Base-by-base conservation (phyloP, 139 green algal species). In the Prasinococcaceae sp. region DNA sequence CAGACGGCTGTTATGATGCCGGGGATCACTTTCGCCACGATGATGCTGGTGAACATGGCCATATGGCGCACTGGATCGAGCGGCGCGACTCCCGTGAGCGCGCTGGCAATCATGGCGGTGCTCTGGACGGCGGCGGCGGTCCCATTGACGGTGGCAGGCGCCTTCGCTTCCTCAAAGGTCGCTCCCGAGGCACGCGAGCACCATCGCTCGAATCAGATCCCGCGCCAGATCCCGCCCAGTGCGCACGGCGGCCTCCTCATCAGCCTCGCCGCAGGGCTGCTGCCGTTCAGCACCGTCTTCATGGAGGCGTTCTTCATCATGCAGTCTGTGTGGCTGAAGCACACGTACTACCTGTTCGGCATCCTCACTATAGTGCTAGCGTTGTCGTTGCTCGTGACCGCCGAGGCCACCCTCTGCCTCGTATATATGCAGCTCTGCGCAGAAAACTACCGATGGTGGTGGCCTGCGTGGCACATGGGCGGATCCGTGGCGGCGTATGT, bases 251-350 rank as follows among this genome's bases (percentile, higher is more conserved):
- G 55, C 9, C 66, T 90, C 46, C 73, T 96, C 10, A 84, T 92
- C 66, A 63, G 86, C 39, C 74, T 59, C 30, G 50, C 76, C 19
- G 76, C 86, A 45, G 87, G 87, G 50, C 74, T 94, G 55, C 79
- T 96, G 56, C 86, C 86, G 9, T 94, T 94, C 55, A 85, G 87
- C 58, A 93, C 85, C 40, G 77, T 94, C 58, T 94, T 94, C 72
- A 87, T 96, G 30, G 87, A 94, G 77, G 79, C 94, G 20, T 94
- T 92, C 78, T 94, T 95, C 61, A 83, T 85, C 47, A 92, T 95
- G 82, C 89, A 79, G 20, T 81, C 65, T 39, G 69, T 93, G 66
- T 94, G 84, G 87, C 78, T 77, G 70, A 66, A 72, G 32, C 30
- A 63, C 22, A 24, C 92, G 44, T 96, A 96, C 78, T 94, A 94